A percentile compares a stretch with the other conserved stretches of the same genome.
These are phyloP conservation scores for Pleurostoma richardsiae DNA, from an alignment of 2,329 filamentous ascomycete species.

Conservation along the genomic window DNA sequence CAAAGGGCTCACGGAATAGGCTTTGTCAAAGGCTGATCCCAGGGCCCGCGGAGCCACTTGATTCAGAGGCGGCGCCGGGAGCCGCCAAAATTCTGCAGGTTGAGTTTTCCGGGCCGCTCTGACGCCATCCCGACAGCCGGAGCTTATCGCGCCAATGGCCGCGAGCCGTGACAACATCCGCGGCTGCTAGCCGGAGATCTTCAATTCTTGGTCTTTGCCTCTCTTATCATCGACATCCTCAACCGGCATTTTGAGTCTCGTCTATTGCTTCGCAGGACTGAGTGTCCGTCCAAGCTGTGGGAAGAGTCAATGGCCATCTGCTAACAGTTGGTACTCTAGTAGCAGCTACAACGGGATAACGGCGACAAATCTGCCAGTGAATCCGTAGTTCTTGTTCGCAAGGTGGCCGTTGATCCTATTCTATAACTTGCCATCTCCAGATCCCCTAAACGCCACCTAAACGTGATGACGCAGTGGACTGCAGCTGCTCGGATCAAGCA, in stretches of 20 bases:
- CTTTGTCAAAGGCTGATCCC: background rate
- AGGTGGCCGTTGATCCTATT: too few species aligned
- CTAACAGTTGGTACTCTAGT: too few species aligned
- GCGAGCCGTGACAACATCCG: background rate
- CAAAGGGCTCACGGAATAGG: background rate
- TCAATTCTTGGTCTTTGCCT: background rate
- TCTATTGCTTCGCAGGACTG: background rate
- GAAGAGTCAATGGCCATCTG: too few species aligned
- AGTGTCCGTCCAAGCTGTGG: too few species aligned
- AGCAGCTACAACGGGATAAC: too few species aligned
- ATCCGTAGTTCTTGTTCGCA: too few species aligned
- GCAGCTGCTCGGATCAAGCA: too few species aligned
- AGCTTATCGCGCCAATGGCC: constrained; percentile 8
- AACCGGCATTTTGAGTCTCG: background rate
- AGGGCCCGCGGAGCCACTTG: background rate
- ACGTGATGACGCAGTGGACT: too few species aligned
- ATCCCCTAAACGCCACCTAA: too few species aligned
- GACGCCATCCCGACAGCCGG: constrained; percentile 14
- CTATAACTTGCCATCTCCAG: too few species aligned
- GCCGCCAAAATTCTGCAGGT: background rate
- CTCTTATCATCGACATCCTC: background rate
- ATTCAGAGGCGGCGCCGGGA: background rate
- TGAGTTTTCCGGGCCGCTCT: constrained; percentile 9
- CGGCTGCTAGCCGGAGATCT: background rate
- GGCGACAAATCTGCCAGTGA: too few species aligned